A percentile compares a stretch with the other conserved stretches of the same genome.
phyloP scores from a whole-genome alignment of 2,329 filamentous ascomycete species.

The Colletotrichum sp. region DNA sequence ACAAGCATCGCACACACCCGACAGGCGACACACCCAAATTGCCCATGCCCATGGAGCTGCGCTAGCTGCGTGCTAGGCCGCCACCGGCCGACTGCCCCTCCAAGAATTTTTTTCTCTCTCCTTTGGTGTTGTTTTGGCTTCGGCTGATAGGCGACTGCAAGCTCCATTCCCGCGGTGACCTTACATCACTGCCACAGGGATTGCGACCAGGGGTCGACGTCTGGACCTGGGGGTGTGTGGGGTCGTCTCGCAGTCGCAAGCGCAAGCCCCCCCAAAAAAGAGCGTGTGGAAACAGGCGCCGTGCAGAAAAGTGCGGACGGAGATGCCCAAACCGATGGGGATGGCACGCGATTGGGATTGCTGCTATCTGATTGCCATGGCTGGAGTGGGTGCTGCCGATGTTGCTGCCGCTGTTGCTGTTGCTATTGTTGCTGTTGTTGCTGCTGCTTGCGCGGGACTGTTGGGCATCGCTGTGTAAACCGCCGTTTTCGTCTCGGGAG shows the following conservation, averaged over 20 bases:
- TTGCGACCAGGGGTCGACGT: slow-evolving; percentile 7
- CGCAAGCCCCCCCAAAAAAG: slow-evolving; percentile 8
- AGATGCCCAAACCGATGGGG: neutral
- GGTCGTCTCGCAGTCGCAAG: slow-evolving; percentile 7
- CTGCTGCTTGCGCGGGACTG: neutral
- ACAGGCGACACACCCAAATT: neutral
- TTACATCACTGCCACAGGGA: slow-evolving; percentile 22
- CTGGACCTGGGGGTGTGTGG: slow-evolving; percentile 18
- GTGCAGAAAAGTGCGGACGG: neutral
- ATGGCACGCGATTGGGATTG: neutral
- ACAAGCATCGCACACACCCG: slow-evolving; percentile 10
- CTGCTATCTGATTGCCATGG: neutral
- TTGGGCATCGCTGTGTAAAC: neutral
- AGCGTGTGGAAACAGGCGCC: slow-evolving; percentile 6
- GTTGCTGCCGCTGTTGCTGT: neutral
- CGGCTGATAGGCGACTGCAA: slow-evolving; percentile 19
- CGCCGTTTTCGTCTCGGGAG: slow-evolving; percentile 8
- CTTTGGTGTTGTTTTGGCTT: slow-evolving; percentile 13
- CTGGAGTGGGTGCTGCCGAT: neutral
- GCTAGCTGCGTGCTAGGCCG: slow-evolving; percentile 4
- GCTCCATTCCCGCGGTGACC: slow-evolving; percentile 20
- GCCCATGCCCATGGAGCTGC: neutral
- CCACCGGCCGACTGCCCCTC: slow-evolving; percentile 19
- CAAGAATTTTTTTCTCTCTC: slow-evolving; percentile 2
- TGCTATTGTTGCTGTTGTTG: neutral